Base-by-base conservation (phyloP, 1,139 yeast species). In the Sugiyamaella neomexicana region DNA sequence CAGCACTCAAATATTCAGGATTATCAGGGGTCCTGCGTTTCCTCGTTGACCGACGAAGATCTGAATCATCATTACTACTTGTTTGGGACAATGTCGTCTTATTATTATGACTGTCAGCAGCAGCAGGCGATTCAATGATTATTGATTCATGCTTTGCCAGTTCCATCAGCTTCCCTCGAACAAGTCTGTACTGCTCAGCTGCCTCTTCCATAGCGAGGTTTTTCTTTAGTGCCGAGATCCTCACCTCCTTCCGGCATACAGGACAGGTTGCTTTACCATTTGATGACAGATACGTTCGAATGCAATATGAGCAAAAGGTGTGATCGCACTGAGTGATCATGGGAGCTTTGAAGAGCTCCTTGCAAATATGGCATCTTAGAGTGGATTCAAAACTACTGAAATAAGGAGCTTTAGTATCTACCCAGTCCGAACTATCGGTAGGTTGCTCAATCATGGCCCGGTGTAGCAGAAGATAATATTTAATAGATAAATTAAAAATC, bases 261-360 rank as follows among this genome's bases (percentile, higher is more conserved):
- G 98, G 98, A 67, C 98, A 93, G 55, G 79, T 73, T 39, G 79
- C 78, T 37, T 80, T 81, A 43, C 72, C 72, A 23, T 82, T 74
- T 12, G 39, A 36, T 9, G 49, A 31, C 46, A 91, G 71, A 58
- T 85, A 82, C 59, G 86, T 81, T 57, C 97, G 77, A 37, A 93
- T 88, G 68, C 99, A 93, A 20, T 85, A 78, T 0, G 97, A 89
- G 68, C 99, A 93, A 67, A 90, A 93, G 0, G 95, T 85, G 68
- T 93, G 98, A 47, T 88, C 86, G 72, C 98, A 91, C 5, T 85
- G 79, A 1, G 97, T 88, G 44, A 87, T 74, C 53, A 89, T 90
- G 1, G 99, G 98, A 0, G 95, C 91, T 45, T 73, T 77, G 58
- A 88, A 75, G 60, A 86, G 82, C 58, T 90, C 97, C 66, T 91